These are phyloP conservation scores for Didymella exigua DNA, from an alignment of 2,329 filamentous ascomycete genomes.

Conservation along the genomic window DNA sequence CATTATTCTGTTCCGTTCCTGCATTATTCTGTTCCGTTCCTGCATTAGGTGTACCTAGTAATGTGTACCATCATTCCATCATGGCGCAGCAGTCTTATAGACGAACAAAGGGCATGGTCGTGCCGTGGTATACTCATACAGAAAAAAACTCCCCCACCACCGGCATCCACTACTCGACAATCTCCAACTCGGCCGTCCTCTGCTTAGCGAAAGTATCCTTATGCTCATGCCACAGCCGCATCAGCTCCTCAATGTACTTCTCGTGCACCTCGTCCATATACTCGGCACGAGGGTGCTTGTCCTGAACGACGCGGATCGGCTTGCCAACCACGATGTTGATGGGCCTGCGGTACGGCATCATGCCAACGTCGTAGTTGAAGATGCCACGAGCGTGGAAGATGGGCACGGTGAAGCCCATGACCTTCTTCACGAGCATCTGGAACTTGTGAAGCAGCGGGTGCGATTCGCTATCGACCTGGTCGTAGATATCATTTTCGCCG, in stretches of 20 bases:
- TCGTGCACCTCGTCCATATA: slow-evolving; percentile 83
- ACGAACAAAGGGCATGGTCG: background rate
- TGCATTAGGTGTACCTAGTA: background rate
- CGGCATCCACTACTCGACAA: slow-evolving; percentile 61
- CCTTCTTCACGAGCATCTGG: slow-evolving; percentile 82
- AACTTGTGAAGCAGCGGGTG: slow-evolving; percentile 80
- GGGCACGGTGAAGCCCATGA: slow-evolving; percentile 90
- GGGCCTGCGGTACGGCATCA: slow-evolving; percentile 90
- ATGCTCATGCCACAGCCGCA: slow-evolving; percentile 75
- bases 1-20: background rate
- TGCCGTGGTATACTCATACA: background rate
- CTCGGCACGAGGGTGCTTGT: slow-evolving; percentile 68
- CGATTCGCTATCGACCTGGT: slow-evolving; percentile 77
- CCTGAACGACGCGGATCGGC: slow-evolving; percentile 72
- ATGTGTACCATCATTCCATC: background rate
- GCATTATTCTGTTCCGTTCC: background rate
- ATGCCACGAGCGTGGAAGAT: slow-evolving; percentile 88
- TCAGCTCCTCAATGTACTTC: slow-evolving; percentile 76
- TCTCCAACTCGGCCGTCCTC: slow-evolving; percentile 68
- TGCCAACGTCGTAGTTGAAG: slow-evolving; percentile 96
- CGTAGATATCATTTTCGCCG: slow-evolving; percentile 95
- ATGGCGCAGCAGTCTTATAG: background rate
- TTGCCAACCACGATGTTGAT: slow-evolving; percentile 88
- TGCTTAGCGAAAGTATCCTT: slow-evolving; percentile 75
- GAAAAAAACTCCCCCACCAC: background rate